Conservation (phyloP, 805 yeast species). For the Teunomyces atbi region DNA sequence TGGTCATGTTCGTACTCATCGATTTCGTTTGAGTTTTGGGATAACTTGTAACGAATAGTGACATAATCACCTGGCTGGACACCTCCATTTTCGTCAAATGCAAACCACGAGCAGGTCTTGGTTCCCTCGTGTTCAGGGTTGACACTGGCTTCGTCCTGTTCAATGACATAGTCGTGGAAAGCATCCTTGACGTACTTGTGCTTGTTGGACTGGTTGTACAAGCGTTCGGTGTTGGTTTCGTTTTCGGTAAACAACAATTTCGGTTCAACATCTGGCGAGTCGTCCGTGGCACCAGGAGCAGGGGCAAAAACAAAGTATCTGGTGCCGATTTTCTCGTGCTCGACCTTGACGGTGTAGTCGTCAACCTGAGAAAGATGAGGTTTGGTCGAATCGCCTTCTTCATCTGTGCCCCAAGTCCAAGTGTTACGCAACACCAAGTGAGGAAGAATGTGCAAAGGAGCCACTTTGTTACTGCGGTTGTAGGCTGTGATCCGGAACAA, state of each 20-base stretch:
- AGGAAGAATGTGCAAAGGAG: conserved; percentile 86
- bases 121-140: conserved; percentile 78
- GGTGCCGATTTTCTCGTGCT: conserved; percentile 68
- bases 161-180: conserved; percentile 79
- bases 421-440: conserved; percentile 84
- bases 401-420: conserved; percentile 84
- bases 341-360: conserved; percentile 52
- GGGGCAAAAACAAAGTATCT: conserved; percentile 70
- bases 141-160: conserved; percentile 54
- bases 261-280: conserved; percentile 70
- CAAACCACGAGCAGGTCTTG: conserved; percentile 80
- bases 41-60: conserved; percentile 73
- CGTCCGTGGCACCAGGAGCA: conserved; percentile 64
- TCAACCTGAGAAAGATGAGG: conserved; percentile 47
- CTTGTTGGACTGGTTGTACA: conserved; percentile 64
- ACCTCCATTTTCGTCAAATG: conserved; percentile 72
- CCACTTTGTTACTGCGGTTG: conserved; percentile 76
- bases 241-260: conserved; percentile 81
- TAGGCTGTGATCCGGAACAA: conserved; percentile 84
- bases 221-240: conserved; percentile 70
- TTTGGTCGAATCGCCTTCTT: conserved; percentile 44
- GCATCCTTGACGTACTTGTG: conserved; percentile 77
- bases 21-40: conserved; percentile 45
- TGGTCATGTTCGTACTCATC: conserved; percentile 76
- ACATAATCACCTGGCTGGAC: conserved; percentile 87